A percentile compares a stretch with the other conserved stretches of the same genome.
These are phyloP conservation scores for Moesziomyces sp. DNA, from an alignment of 1,284 basidiomycete species.

Conservation along the genomic window DNA sequence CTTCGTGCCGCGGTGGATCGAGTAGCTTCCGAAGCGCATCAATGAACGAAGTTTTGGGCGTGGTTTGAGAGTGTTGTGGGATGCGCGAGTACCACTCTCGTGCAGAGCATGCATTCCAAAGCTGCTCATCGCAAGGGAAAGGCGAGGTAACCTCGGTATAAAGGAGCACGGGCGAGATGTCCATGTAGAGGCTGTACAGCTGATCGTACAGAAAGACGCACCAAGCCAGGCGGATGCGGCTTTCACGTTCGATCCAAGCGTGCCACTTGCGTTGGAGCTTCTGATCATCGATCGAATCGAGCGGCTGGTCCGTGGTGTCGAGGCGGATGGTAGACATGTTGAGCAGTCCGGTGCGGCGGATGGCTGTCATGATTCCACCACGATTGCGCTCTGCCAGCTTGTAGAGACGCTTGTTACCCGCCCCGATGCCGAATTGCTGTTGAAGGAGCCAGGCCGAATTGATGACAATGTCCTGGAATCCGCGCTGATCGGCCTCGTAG, in stretches of 20 bases:
- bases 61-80: not conserved
- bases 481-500: conserved; percentile 25
- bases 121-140: conserved; percentile 18
- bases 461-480: conserved; percentile 18
- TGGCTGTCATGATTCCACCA: conserved; percentile 21
- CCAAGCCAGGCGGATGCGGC: conserved; percentile 16
- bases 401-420: conserved; percentile 19
- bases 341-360: conserved; percentile 17
- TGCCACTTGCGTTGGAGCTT: conserved; percentile 9
- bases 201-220: conserved; percentile 29
- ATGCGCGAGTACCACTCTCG: conserved; percentile 10
- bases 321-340: conserved; percentile 5
- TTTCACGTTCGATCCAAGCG: conserved; percentile 15
- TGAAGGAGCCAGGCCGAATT: conserved; percentile 21
- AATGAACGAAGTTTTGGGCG: conserved; percentile 5
- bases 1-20: conserved; percentile 15
- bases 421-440: conserved; percentile 24
- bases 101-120: conserved; percentile 15
- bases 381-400: conserved; percentile 27
- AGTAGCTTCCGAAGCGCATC: conserved; percentile 12
- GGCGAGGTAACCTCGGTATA: conserved; percentile 13
- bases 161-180: conserved; percentile 23
- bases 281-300: conserved; percentile 1
- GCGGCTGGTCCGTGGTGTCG: not conserved
- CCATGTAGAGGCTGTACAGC: conserved; percentile 16